Percentiles rank a stretch among this genome's conserved stretches.
These are phyloP conservation scores for Begonia loranthoides DNA, from an alignment of 306 rosid species.

Conservation along the genomic window DNA sequence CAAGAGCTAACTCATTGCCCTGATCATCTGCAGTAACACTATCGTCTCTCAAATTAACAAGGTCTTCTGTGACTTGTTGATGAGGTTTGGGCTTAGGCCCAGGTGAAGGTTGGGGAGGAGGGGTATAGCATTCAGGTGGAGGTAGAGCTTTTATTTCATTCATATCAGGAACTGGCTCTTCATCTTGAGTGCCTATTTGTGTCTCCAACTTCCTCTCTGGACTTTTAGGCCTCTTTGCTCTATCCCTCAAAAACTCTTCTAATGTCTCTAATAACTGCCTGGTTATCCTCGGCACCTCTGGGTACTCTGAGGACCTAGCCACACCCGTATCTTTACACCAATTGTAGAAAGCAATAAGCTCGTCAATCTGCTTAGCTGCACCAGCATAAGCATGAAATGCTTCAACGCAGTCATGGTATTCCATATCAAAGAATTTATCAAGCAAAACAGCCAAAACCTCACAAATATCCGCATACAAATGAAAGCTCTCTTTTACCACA, in stretches of 20 bases:
- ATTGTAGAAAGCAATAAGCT: conserved; percentile 41
- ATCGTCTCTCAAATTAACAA: conserved; percentile 79
- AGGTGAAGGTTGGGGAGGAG: conserved; percentile 58
- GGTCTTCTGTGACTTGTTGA: conserved; percentile 32
- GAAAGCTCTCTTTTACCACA: conserved; percentile 70
- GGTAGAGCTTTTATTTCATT: conserved; percentile 84
- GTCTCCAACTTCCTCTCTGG: conserved; percentile 65
- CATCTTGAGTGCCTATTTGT: conserved; percentile 26
- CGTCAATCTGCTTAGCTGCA: conserved; percentile 84
- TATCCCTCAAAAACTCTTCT: conserved; percentile 90
- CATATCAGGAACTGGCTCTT: conserved; percentile 65
- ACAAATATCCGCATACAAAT: conserved; percentile 78
- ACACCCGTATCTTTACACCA: conserved; percentile 85
- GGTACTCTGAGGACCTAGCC: conserved; percentile 79
- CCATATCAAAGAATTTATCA: conserved; percentile 90
- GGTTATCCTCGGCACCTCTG: conserved; percentile 75
- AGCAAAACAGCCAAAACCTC: conserved; percentile 78
- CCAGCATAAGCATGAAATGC: conserved; percentile 78
- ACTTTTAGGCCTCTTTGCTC: conserved; percentile 75
- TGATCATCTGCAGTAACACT: conserved; percentile 58
- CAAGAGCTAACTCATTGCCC: conserved; percentile 67
- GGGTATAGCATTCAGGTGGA: conserved; percentile 63
- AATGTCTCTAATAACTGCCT: conserved; percentile 66
- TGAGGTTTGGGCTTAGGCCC: conserved; percentile 28
- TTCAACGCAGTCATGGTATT: conserved; percentile 70